Percentiles rank a stretch among this genome's conserved stretches.
Conservation (phyloP, 2,329 filamentous ascomycete genomes). For the Alternaria metachromatica region DNA sequence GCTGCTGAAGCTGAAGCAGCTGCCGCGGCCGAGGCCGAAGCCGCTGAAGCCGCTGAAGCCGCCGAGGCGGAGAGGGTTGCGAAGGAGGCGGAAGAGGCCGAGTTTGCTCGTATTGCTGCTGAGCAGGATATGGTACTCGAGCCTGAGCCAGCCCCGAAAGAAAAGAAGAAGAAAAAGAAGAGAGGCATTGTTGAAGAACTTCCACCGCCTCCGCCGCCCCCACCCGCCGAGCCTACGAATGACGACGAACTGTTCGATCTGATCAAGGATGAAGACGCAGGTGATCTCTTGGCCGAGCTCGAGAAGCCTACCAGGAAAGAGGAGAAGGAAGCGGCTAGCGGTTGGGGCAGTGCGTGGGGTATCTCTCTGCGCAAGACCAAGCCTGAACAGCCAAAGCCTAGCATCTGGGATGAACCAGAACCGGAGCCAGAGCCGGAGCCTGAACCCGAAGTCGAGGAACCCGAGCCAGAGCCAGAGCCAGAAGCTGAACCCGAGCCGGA, state of each 20-base stretch:
- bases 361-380: conserved; percentile 54
- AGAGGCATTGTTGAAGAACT: conserved; percentile 26
- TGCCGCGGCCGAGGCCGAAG: conserved; percentile 30
- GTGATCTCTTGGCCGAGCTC: conserved; percentile 45
- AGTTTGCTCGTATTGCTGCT: conserved; percentile 46
- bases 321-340: conserved; percentile 30
- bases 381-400: conserved; percentile 46
- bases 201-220: conserved; percentile 20
- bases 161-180: conserved; percentile 49
- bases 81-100: conserved; percentile 35
- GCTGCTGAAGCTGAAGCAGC: conserved; percentile 33
- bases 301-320: conserved; percentile 43
- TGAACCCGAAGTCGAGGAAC: conserved; percentile 7
- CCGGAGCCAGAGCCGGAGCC: conserved; percentile 17
- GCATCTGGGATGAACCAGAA: conserved; percentile 11
- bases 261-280: conserved; percentile 43
- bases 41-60: conserved; percentile 41
- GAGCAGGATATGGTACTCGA: conserved; percentile 36
- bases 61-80: conserved; percentile 21
- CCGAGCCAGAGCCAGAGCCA: conserved; percentile 23
- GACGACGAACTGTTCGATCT: conserved; percentile 45
- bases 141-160: conserved; percentile 28
- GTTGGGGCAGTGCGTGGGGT: conserved; percentile 54
- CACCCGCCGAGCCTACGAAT: conserved; percentile 17
- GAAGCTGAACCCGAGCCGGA: conserved; percentile 36